Percentiles rank a stretch among this genome's conserved stretches.
Evolutionary conservation across 208 protist genomes (phyloP).

Genomic region (Trypanosoma melophagium): DNA sequence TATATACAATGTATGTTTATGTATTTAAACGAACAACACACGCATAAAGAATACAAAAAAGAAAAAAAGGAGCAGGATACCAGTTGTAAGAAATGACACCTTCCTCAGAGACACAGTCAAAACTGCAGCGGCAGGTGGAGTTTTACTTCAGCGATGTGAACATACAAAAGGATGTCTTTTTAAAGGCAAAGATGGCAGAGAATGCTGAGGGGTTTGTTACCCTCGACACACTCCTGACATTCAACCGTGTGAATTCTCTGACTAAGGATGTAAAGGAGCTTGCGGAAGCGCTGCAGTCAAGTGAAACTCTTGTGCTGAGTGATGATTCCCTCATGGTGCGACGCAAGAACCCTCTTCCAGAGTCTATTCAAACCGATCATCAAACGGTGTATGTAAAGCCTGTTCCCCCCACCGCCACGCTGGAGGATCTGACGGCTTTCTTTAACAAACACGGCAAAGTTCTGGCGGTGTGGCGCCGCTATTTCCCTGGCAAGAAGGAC

Average conservation of each 20-base stretch:
- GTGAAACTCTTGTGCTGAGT: slow-evolving; percentile 65
- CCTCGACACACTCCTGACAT: slow-evolving; percentile 78
- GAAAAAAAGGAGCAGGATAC: neutral
- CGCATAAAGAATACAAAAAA: slow-evolving; percentile 7
- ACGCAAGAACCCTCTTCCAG: slow-evolving; percentile 74
- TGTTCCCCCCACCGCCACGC: slow-evolving; percentile 60
- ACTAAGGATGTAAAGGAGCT: slow-evolving; percentile 71
- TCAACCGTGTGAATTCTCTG: slow-evolving; percentile 81
- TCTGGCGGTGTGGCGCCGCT: slow-evolving; percentile 83
- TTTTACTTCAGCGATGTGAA: slow-evolving; percentile 94
- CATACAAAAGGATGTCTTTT: slow-evolving; percentile 85
- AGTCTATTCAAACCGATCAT: slow-evolving; percentile 85
- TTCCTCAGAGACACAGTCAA: slow-evolving; percentile 26
- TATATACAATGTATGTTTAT: no score
- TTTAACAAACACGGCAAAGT: slow-evolving; percentile 75
- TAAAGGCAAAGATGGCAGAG: slow-evolving; percentile 88
- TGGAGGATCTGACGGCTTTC: slow-evolving; percentile 79
- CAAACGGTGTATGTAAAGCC: slow-evolving; percentile 89
- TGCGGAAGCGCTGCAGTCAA: slow-evolving; percentile 57
- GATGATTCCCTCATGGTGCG: slow-evolving; percentile 67
- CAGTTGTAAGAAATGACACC: slow-evolving; percentile 14
- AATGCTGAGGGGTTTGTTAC: slow-evolving; percentile 80
- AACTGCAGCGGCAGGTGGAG: slow-evolving; percentile 81
- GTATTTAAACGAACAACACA: neutral
- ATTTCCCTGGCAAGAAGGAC: slow-evolving; percentile 73